phyloP scores from a whole-genome alignment of 148 eudicot species.

The Chenopodium formosanum region DNA sequence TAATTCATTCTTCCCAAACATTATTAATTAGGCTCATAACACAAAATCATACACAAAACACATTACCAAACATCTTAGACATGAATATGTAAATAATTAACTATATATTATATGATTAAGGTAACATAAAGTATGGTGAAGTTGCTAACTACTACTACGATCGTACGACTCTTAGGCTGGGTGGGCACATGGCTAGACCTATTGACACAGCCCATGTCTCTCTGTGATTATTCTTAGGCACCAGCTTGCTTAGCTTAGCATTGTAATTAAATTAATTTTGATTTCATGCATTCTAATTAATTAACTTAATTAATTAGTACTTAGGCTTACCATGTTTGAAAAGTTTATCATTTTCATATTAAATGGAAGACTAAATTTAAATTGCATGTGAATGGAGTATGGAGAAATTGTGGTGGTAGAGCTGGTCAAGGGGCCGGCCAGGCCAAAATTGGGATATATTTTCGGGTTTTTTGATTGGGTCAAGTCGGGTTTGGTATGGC shows the following conservation, averaged over 20 bases:
- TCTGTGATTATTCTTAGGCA: conserved; percentile 14
- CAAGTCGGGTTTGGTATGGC: no score
- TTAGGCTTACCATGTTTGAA: background rate
- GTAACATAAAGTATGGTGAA: background rate
- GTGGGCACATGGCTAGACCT: conserved; percentile 17
- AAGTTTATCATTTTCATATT: background rate
- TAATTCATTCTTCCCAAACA: background rate
- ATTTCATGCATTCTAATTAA: background rate
- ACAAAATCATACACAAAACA: background rate
- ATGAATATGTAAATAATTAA: background rate
- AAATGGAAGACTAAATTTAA: background rate
- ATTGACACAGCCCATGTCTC: background rate
- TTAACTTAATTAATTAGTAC: background rate
- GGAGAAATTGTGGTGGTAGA: no score
- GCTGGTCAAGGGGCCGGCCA: no score
- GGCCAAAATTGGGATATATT: no score
- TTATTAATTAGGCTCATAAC: conserved; percentile 9
- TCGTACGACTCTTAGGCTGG: background rate
- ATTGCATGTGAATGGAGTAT: no score
- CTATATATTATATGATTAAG: background rate
- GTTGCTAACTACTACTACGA: background rate
- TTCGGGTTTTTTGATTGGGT: no score
- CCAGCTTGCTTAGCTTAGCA: background rate
- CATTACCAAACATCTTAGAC: background rate
- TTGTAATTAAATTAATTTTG: background rate